Evolutionary conservation across 2,329 filamentous ascomycete genomes (phyloP).

Genomic region (Aspergillus ochraceoroseus): DNA sequence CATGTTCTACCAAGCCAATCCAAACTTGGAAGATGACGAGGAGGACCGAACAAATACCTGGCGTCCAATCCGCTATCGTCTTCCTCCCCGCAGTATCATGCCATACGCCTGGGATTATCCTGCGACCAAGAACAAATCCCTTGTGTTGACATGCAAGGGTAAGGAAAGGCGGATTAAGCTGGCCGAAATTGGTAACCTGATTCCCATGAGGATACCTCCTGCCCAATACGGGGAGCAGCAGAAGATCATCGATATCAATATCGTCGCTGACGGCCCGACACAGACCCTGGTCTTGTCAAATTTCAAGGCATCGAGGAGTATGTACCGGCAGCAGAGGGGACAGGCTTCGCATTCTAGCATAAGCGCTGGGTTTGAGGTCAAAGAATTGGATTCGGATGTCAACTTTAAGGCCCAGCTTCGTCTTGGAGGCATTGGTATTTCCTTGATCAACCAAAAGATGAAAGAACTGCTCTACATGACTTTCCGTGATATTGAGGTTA

Average conservation of each 20-base stretch:
- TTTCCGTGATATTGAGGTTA: conserved; percentile 81
- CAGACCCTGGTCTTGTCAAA: conserved; percentile 93
- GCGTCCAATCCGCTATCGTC: conserved; percentile 84
- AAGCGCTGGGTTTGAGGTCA: conserved; percentile 81
- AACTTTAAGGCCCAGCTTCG: conserved; percentile 86
- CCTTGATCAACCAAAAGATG: conserved; percentile 84
- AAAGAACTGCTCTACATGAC: conserved; percentile 92
- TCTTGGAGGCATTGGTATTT: conserved; percentile 85
- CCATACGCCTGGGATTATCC: conserved; percentile 99
- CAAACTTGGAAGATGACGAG: conserved; percentile 87
- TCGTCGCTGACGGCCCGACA: conserved; percentile 89
- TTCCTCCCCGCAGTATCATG: conserved; percentile 96
- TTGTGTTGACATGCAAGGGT: conserved; percentile 72
- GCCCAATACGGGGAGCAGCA: conserved; percentile 57
- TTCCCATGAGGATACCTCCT: conserved; percentile 85
- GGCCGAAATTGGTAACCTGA: conserved; percentile 90
- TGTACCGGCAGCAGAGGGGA: conserved; percentile 66
- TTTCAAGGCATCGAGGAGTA: conserved; percentile 85
- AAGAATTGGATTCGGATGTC: conserved; percentile 79
- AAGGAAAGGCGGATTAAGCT: conserved; percentile 89
- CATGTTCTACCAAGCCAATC: conserved; percentile 91
- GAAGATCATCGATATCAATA: conserved; percentile 95
- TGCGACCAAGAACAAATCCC: conserved; percentile 90
- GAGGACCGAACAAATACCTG: conserved; percentile 73
- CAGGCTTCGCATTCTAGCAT: conserved; percentile 55